phyloP scores from a whole-genome alignment of 495 filamentous ascomycete genomes.

The Penicillium psychrofluorescens region DNA sequence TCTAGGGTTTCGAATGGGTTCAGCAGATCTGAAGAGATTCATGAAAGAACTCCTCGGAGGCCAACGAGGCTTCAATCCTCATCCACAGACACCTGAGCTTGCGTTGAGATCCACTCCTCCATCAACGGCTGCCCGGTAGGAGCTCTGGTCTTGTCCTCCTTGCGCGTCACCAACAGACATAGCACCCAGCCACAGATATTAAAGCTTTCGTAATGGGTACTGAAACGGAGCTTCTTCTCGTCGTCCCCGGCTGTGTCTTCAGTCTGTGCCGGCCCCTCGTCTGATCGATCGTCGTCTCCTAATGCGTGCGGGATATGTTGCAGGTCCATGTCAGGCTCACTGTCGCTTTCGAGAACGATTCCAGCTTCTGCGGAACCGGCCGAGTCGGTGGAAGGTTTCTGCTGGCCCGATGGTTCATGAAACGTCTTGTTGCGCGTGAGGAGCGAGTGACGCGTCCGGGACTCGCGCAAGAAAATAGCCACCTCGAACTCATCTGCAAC shows the following conservation, averaged over 20 bases:
- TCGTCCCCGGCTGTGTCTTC: conserved; percentile 35
- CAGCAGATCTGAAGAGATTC: no score
- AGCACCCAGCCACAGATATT: conserved; percentile 87
- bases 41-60: no score
- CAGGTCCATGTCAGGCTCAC: conserved; percentile 26
- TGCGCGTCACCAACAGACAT: conserved; percentile 81
- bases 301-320: conserved; percentile 27
- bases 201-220: conserved; percentile 89
- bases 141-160: conserved; percentile 32
- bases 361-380: conserved; percentile 30
- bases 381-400: conserved; percentile 45
- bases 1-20: no score
- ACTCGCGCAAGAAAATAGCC: conserved; percentile 85
- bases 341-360: conserved; percentile 38
- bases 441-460: conserved; percentile 78
- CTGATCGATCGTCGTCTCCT: neutral
- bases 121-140: conserved; percentile 64
- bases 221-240: conserved; percentile 80
- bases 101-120: conserved; percentile 88
- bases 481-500: conserved; percentile 86
- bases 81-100: conserved; percentile 38
- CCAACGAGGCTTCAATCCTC: conserved; percentile 29
- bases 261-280: conserved; percentile 5
- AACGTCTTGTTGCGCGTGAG: conserved; percentile 75
- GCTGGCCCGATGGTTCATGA: conserved; percentile 43